Conservation (phyloP, 768 basidiomycete genomes). For the Pluteus cervinus region DNA sequence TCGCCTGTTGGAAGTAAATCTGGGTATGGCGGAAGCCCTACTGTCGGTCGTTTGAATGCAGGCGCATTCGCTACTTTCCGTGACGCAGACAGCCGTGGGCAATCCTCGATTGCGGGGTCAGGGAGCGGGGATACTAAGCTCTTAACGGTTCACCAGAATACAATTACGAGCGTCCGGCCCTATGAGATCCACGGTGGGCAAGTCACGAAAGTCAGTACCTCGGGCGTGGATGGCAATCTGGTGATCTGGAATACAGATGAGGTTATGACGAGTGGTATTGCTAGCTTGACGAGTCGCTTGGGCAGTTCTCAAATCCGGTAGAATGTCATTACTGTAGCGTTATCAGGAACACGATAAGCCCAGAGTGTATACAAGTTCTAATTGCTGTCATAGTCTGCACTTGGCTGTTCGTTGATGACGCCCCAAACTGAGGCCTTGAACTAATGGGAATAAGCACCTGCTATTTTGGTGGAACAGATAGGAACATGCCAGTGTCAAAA, state of each 20-base stretch:
- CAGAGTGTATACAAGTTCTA: slow-evolving; percentile 22
- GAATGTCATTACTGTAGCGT: slow-evolving; percentile 1
- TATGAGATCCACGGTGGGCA: slow-evolving; percentile 56
- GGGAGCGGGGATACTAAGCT: slow-evolving; percentile 62
- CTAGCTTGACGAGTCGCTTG: slow-evolving; percentile 38
- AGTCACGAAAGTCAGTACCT: slow-evolving; percentile 79
- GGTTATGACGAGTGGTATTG: slow-evolving; percentile 33
- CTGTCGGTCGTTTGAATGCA: slow-evolving; percentile 78
- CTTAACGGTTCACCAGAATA: slow-evolving; percentile 94
- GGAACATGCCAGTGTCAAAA: slow-evolving; percentile 75
- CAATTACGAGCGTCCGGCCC: slow-evolving; percentile 85
- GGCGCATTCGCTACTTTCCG: slow-evolving; percentile 94
- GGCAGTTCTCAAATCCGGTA: slow-evolving; percentile 41
- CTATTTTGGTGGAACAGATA: not conserved
- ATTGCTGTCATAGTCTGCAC: slow-evolving; percentile 16
- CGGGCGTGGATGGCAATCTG: slow-evolving; percentile 89
- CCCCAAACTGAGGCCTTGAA: slow-evolving; percentile 98
- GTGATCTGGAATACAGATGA: slow-evolving; percentile 84
- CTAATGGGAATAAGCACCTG: slow-evolving; percentile 28
- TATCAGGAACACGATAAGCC: slow-evolving; percentile 12
- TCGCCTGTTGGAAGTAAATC: slow-evolving; percentile 37
- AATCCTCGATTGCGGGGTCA: slow-evolving; percentile 25
- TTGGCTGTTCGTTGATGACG: slow-evolving; percentile 76
- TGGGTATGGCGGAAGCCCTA: slow-evolving; percentile 37
- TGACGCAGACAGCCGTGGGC: slow-evolving; percentile 80